Evolutionary conservation across 176 grass and related monocot species (phyloP).

Genomic region (Tillandsia leiboldiana): DNA sequence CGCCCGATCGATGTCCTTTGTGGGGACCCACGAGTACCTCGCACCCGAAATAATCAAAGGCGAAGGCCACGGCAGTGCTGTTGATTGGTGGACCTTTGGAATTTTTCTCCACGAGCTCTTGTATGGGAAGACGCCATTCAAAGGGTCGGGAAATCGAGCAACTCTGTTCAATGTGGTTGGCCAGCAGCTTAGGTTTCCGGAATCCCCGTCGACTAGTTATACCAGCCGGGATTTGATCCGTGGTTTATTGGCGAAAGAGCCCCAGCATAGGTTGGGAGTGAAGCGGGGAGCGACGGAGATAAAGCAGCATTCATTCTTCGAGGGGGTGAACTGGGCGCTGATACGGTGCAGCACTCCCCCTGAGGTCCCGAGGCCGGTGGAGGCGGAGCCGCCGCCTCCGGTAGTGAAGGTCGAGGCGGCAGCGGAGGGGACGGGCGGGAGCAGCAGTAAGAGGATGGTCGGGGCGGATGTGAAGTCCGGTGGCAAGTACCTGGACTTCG

Average conservation of each 20-base stretch:
- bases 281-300: slow-evolving; percentile 58
- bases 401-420: slow-evolving; percentile 3
- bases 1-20: slow-evolving; percentile 59
- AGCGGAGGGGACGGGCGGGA: slow-evolving; percentile 13
- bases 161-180: slow-evolving; percentile 71
- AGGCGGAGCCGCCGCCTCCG: background rate
- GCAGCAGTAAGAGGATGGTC: slow-evolving; percentile 34
- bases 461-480: slow-evolving; percentile 28
- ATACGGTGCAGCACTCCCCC: slow-evolving; percentile 63
- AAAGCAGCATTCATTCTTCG: slow-evolving; percentile 64
- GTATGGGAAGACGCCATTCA: slow-evolving; percentile 68
- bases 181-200: slow-evolving; percentile 58
- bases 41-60: slow-evolving; percentile 73
- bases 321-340: slow-evolving; percentile 61
- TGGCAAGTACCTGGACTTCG: slow-evolving; percentile 54
- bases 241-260: slow-evolving; percentile 53
- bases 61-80: slow-evolving; percentile 63
- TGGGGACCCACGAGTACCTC: slow-evolving; percentile 58
- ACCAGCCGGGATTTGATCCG: slow-evolving; percentile 44
- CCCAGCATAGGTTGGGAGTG: slow-evolving; percentile 43
- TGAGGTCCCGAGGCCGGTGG: slow-evolving; percentile 40
- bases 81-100: slow-evolving; percentile 75
- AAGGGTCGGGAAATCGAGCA: slow-evolving; percentile 53
- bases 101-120: slow-evolving; percentile 65
- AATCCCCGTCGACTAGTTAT: slow-evolving; percentile 40